phyloP scores from a whole-genome alignment of 768 basidiomycete genomes.

The Suillus subaureus region DNA sequence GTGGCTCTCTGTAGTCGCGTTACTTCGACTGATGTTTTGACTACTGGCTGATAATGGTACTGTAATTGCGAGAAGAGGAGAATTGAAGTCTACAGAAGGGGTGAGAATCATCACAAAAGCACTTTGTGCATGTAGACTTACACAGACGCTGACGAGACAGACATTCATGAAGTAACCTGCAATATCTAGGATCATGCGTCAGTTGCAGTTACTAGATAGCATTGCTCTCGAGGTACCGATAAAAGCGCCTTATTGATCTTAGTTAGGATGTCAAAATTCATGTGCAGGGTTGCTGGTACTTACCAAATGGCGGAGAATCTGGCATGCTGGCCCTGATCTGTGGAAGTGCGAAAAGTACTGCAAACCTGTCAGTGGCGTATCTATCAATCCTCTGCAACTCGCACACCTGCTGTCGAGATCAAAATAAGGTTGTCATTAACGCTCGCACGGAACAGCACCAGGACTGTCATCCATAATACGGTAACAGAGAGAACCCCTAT shows the following conservation, averaged over 20 bases:
- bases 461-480: constrained; percentile 11
- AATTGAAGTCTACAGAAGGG: constrained; percentile 7
- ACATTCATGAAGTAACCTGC: constrained; percentile 11
- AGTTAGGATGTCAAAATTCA: background rate
- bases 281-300: background rate
- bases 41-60: constrained; percentile 8
- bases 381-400: background rate
- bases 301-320: constrained; percentile 12
- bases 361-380: background rate
- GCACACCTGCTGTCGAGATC: constrained; percentile 6
- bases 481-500: constrained; percentile 9
- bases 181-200: background rate
- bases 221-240: constrained; percentile 1
- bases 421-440: constrained; percentile 8
- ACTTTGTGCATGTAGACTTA: constrained; percentile 1
- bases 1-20: background rate
- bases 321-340: constrained; percentile 11
- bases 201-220: background rate
- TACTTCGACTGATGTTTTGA: background rate
- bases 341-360: constrained; percentile 11
- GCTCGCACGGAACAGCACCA: constrained; percentile 3
- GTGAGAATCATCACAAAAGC: background rate
- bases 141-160: constrained; percentile 12
- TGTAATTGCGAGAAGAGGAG: constrained; percentile 10
- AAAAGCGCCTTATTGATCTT: constrained; percentile 5